Percentiles rank a stretch among this genome's conserved stretches.
Conservation (phyloP, 2,329 filamentous ascomycete species). For the Gaeumannomyces sp. region DNA sequence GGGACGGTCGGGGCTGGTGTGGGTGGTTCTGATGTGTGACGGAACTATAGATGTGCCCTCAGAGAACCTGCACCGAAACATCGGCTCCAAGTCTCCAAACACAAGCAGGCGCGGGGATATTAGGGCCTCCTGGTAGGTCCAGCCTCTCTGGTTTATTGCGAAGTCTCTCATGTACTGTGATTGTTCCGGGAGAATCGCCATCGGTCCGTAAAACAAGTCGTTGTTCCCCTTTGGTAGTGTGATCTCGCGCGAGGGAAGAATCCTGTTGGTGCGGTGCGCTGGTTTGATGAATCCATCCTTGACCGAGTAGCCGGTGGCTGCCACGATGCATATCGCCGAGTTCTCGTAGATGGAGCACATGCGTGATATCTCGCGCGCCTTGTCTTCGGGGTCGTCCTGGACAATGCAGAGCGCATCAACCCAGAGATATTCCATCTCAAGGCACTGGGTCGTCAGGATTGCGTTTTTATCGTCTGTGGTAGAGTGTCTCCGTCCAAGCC, state of each 20-base stretch:
- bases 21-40: too few species aligned
- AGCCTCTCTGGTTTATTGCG: neutral
- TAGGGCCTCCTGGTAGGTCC: neutral
- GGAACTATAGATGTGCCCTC: too few species aligned
- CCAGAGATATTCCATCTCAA: slow-evolving; percentile 2
- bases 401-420: slow-evolving; percentile 10
- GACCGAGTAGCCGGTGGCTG: neutral
- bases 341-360: neutral
- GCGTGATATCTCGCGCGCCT: neutral
- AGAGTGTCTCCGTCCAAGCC: neutral
- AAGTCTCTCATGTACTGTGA: too few species aligned
- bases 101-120: neutral
- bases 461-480: slow-evolving; percentile 9
- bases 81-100: neutral
- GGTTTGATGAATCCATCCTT: neutral
- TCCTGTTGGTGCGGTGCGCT: neutral
- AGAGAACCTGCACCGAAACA: neutral
- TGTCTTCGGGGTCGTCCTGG: neutral
- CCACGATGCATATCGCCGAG: neutral
- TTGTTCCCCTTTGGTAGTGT: neutral
- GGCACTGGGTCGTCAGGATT: neutral
- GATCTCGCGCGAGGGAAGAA: neutral
- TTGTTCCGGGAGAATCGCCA: too few species aligned
- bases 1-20: too few species aligned
- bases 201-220: neutral